Base-by-base conservation (phyloP, 306 rosid genomes). In the Astragalus membranaceus region DNA sequence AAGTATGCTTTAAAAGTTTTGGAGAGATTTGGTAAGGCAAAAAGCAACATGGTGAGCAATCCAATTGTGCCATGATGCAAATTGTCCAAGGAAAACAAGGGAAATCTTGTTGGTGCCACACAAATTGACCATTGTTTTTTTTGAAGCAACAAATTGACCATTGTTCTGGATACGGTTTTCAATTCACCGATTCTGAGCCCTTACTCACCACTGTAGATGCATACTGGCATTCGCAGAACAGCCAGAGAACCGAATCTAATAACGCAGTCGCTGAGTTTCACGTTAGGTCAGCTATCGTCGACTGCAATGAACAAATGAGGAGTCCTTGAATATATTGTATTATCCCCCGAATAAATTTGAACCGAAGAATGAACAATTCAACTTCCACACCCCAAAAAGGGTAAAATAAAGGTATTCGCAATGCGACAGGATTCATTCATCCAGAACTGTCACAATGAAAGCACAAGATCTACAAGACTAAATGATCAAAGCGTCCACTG, bases 401-500 rank as follows among this genome's bases (percentile, higher is more conserved):
- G 3, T 3, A 42, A 10, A 42, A 10, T 2, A 10, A 48, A 17
- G 53, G 43, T 12, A 37, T 16, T 47, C 3, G 13, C 32, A 44
- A 9, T 30, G 48, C 47, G 43, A 46, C 8, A 23, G 17, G 11
- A 72, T 72, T 33, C 29, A 70, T 55, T 58, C 20, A 70, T 57
- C 64, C 12, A 43, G 30, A 42, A 35, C 52, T 37, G 23, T 9
- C 61, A 63, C 11, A 37, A 52, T 39, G 50, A 26, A 79, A 74
- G 56, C 63, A 37, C 44, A 41, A 69, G 43, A 68, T 53, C 72
- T 36, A 44, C 68, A 52, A n/a, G 20, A 63, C 60, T 65, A 43
- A 33, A 30, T 39, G 52, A 72, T 41, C 20, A 74, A 67, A 13
- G 75, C 65, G 55, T n/a, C 70, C 64, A 64, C 58, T 30, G 58